Base-by-base conservation (phyloP, 192 early-diverging fungal species). In the Mortierella hygrophila region DNA sequence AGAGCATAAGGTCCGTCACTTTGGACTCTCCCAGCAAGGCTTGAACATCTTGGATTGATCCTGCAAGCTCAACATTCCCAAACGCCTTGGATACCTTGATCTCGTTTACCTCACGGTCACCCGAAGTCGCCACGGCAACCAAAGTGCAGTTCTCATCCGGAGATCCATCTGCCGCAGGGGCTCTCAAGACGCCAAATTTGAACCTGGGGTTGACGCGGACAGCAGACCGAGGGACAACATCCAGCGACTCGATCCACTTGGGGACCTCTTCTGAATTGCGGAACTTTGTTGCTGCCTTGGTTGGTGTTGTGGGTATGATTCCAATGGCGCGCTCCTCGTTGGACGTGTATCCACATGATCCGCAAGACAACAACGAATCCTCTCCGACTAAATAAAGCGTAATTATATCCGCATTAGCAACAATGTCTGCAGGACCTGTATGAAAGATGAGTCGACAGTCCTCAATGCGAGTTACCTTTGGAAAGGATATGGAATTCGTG, bases 401-500 rank as follows among this genome's bases (percentile, higher is more conserved):
- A 57, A 75, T 46, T 20, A 49, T 29, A 23, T 37, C 21, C 57
- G 46, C 37, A 35, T 79, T n/a, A 79, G 70, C 35, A 55, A 5
- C 38, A 1, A 40, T 38, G 68, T 37, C 38, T 70, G 0, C 20
- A n/a, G 41, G 11, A 20, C 0, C 3, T n/a, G 2, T 23, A 11
- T 21, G 23, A 8, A 23, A 41, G 13, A 35, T 3, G 38, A 6
- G 69, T 44, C 18, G 18, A 20, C 15, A 20, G 15, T 52, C 3
- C 18, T 21, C 49, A 5, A 20, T 52, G 21, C 7, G 11, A 35
- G 40, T 65, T 89, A 94, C 93, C 93, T 79, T 44, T 70, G 13
- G 94, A 95, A 18, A 94, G 82, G 81, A 97, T 91, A 75, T 97
- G 97, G 86, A 96, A 98, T 84, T 98, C 97, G 79, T 98, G 97